These are phyloP conservation scores for Viridothelium virens DNA, from an alignment of 495 filamentous ascomycete species.

Conservation along the genomic window DNA sequence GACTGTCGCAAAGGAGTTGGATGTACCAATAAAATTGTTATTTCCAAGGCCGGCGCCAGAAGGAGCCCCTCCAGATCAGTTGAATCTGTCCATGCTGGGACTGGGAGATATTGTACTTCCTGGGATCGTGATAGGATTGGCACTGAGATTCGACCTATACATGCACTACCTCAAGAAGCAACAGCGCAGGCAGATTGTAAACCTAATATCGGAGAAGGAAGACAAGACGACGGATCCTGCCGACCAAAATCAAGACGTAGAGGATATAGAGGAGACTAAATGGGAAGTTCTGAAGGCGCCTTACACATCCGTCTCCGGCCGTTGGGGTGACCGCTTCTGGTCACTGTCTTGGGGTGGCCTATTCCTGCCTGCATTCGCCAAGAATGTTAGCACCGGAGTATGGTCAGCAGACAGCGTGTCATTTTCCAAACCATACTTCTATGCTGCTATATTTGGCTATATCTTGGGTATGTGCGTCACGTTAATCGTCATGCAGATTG, in stretches of 20 bases:
- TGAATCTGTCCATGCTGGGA: constrained; percentile 68
- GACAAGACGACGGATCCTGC: neutral
- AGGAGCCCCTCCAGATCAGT: constrained; percentile 37
- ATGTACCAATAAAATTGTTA: constrained; percentile 88
- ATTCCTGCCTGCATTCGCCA: constrained; percentile 17
- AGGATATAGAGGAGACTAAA: constrained; percentile 4
- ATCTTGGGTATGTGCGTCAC: constrained; percentile 70
- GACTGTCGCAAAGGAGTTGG: constrained; percentile 80
- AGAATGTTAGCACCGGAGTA: constrained; percentile 27
- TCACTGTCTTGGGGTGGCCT: constrained; percentile 30
- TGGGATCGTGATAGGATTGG: constrained; percentile 80
- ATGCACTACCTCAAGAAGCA: constrained; percentile 64
- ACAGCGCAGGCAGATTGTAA: constrained; percentile 13
- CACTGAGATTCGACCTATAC: constrained; percentile 84
- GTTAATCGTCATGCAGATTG: constrained; percentile 66
- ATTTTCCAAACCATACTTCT: constrained; percentile 87
- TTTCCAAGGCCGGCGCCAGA: constrained; percentile 59
- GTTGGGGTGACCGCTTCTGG: constrained; percentile 88
- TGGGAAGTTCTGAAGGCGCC: constrained; percentile 43
- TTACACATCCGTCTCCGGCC: constrained; percentile 53
- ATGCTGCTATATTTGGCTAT: constrained; percentile 71
- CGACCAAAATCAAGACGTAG: neutral
- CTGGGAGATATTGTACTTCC: constrained; percentile 93
- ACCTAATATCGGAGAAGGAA: neutral
- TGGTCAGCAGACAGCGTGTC: constrained; percentile 12